phyloP scores from a whole-genome alignment of 2,329 filamentous ascomycete species.

The Aspergillus tamarii region DNA sequence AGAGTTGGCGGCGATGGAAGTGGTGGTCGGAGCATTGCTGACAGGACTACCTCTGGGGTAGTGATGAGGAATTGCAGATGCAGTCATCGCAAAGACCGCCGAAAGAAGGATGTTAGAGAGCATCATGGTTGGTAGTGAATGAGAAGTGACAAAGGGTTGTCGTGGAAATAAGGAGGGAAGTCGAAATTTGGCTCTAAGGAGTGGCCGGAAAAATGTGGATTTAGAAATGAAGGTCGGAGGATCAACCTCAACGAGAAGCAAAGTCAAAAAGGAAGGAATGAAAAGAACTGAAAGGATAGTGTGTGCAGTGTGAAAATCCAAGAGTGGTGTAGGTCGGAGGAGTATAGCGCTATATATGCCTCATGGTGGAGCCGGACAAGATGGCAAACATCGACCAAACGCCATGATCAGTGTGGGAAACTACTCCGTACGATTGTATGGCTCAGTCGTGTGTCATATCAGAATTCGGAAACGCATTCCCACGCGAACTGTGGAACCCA shows the following conservation, averaged over 20 bases:
- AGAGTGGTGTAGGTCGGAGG: not conserved
- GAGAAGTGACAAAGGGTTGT: not conserved
- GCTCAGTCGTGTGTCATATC: not conserved
- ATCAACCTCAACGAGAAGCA: not conserved
- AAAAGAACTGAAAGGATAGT: not conserved
- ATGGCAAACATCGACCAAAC: not conserved
- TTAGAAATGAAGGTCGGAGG: not conserved
- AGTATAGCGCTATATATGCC: not conserved
- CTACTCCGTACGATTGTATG: no score
- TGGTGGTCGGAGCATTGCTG: not conserved
- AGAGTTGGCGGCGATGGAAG: slow-evolving; percentile 3
- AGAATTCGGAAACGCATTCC: not conserved
- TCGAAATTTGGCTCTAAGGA: not conserved
- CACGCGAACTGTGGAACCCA: not conserved
- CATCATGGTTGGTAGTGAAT: slow-evolving; percentile 7
- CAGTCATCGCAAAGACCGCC: slow-evolving; percentile 13
- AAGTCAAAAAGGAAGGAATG: not conserved
- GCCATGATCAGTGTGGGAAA: no score
- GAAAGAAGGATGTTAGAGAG: slow-evolving; percentile 18
- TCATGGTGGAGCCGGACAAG: not conserved
- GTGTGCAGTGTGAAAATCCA: not conserved
- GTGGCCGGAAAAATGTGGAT: not conserved
- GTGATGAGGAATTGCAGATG: slow-evolving; percentile 10
- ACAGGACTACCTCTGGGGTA: slow-evolving; percentile 6
- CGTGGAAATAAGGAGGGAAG: not conserved